Conservation (phyloP, 768 basidiomycete genomes). For the Suillus hirtellus region DNA sequence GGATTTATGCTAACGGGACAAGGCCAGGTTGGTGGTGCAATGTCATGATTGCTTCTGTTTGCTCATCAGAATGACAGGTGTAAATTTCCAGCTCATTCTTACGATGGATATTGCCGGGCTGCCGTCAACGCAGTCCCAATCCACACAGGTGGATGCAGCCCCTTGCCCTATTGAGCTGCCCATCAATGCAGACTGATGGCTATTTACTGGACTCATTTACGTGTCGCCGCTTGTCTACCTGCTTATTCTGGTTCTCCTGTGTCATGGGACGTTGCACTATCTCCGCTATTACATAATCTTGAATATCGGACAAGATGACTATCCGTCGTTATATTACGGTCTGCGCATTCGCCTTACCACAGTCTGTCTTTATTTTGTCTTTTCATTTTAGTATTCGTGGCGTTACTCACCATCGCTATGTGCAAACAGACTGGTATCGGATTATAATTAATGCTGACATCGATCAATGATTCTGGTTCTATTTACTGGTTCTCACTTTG, state of each 20-base stretch:
- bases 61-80: conserved; percentile 28
- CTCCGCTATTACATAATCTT: conserved; percentile 5
- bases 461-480: neutral
- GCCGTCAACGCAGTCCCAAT: conserved; percentile 48
- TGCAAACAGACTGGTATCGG: neutral
- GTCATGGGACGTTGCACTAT: conserved; percentile 8
- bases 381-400: neutral
- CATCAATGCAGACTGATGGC: conserved; percentile 45
- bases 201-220: neutral
- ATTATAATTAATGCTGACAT: neutral
- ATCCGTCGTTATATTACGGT: neutral
- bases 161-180: conserved; percentile 72
- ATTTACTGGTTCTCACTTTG: neutral
- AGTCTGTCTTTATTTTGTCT: conserved; percentile 5
- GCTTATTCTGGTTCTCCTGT: neutral
- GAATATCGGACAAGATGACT: conserved; percentile 2
- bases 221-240: neutral
- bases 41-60: neutral
- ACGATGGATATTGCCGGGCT: conserved; percentile 74
- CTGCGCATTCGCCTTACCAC: neutral
- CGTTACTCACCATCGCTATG: neutral
- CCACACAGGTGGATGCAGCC: conserved; percentile 59
- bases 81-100: conserved; percentile 66
- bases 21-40: conserved; percentile 55
- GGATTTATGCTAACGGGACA: conserved; percentile 45